Conservation (phyloP, 129 eudicot genomes). For the Pittosporum tobira region DNA sequence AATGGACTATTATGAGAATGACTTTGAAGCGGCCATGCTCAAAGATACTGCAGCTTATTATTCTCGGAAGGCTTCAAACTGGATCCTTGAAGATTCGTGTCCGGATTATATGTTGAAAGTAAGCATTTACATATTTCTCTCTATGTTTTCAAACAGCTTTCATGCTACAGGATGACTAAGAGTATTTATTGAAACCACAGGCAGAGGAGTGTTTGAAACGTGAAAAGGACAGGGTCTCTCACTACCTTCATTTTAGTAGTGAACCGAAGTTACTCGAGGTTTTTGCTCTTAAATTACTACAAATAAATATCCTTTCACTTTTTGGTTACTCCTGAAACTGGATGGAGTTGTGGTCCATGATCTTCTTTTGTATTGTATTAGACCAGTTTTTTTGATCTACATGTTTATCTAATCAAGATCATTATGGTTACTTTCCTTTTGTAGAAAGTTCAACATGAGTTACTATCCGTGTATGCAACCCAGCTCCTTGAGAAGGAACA, state of each 20-base stretch:
- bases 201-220: conserved; percentile 81
- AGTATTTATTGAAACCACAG: conserved; percentile 21
- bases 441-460: conserved; percentile 84
- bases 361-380: background rate
- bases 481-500: conserved; percentile 89
- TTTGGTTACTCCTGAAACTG: background rate
- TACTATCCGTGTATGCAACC: conserved; percentile 66
- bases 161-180: conserved; percentile 6
- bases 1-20: conserved; percentile 78
- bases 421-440: conserved; percentile 1
- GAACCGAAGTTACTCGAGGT: conserved; percentile 88
- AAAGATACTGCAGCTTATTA: conserved; percentile 72
- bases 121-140: background rate
- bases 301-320: background rate
- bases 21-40: conserved; percentile 78
- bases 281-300: conserved; percentile 13
- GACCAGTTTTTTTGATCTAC: background rate
- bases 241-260: conserved; percentile 72
- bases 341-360: background rate
- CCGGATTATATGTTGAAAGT: conserved; percentile 82
- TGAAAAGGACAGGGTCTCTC: conserved; percentile 71
- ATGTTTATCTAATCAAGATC: background rate
- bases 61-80: conserved; percentile 91
- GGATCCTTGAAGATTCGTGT: conserved; percentile 77
- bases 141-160: background rate